phyloP scores from a whole-genome alignment of 2,329 filamentous ascomycete species.

The Ceratocystis albifundus region DNA sequence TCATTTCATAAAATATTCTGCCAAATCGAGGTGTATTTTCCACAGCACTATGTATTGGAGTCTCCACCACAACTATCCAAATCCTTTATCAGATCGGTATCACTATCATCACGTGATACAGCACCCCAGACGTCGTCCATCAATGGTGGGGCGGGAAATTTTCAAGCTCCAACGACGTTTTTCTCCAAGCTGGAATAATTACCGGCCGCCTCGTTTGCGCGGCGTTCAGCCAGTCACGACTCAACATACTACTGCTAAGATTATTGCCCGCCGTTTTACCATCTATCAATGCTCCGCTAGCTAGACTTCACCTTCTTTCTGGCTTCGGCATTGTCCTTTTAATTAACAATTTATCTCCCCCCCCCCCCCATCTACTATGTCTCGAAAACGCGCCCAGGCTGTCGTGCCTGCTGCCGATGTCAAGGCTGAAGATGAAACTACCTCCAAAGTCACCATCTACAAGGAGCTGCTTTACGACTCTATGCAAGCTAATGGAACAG shows the following conservation, averaged over 20 bases:
- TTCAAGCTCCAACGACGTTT: conserved; percentile 10
- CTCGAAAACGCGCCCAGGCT: conserved; percentile 16
- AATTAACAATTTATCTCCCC: neutral
- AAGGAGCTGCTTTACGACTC: conserved; percentile 48
- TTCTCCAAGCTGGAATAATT: conserved; percentile 3
- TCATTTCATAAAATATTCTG: no score
- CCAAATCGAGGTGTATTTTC: no score
- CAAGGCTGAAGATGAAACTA: conserved; percentile 23
- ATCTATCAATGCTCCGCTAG: neutral
- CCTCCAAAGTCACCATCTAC: conserved; percentile 38
- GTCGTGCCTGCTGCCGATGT: conserved; percentile 8
- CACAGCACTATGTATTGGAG: no score
- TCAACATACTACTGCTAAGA: neutral
- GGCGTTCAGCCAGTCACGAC: neutral
- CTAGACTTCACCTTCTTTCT: neutral
- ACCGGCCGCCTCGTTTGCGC: neutral
- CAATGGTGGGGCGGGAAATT: conserved; percentile 16
- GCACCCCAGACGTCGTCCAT: neutral
- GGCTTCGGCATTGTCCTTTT: neutral
- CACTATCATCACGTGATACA: neutral
- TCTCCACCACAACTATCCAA: no score
- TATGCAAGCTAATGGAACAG: conserved; percentile 40
- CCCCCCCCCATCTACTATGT: conserved; percentile 16
- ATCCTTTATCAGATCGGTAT: neutral
- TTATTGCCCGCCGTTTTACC: neutral